A percentile compares a stretch with the other conserved stretches of the same genome.
phyloP scores from a whole-genome alignment of 768 basidiomycete genomes.

The Chlorophyllum brunneum region DNA sequence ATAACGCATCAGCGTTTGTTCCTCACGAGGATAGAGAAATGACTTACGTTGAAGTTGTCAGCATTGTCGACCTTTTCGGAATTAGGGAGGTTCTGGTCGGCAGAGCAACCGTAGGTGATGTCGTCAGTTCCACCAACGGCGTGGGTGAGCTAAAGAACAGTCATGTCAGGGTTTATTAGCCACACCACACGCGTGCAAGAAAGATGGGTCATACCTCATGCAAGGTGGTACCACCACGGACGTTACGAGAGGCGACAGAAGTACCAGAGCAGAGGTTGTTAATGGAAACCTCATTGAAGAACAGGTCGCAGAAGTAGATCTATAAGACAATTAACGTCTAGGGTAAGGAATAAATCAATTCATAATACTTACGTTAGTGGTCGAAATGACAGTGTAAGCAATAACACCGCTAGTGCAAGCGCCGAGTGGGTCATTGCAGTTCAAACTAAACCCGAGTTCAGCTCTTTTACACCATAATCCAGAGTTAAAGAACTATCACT shows the following conservation, averaged over 20 bases:
- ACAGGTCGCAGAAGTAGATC: slow-evolving; percentile 45
- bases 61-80: slow-evolving; percentile 33
- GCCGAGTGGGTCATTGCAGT: slow-evolving; percentile 36
- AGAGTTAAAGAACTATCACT: slow-evolving; percentile 6
- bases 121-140: slow-evolving; percentile 38
- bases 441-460: slow-evolving; percentile 25
- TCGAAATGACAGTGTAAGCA: slow-evolving; percentile 41
- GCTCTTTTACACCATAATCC: background rate
- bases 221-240: slow-evolving; percentile 44
- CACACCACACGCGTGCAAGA: background rate
- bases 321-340: slow-evolving; percentile 12
- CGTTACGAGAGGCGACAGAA: slow-evolving; percentile 38
- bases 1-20: background rate
- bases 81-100: slow-evolving; percentile 35
- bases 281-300: slow-evolving; percentile 41
- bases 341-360: background rate
- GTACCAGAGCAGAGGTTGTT: slow-evolving; percentile 38
- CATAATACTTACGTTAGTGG: slow-evolving; percentile 33
- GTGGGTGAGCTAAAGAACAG: slow-evolving; percentile 34
- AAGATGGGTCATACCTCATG: slow-evolving; percentile 36
- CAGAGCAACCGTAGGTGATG: slow-evolving; percentile 36
- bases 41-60: slow-evolving; percentile 44
- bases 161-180: no score
- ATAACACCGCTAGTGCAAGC: slow-evolving; percentile 37
- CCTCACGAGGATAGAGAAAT: background rate